Percentiles rank a stretch among this genome's conserved stretches.
phyloP scores from a whole-genome alignment of 2,329 filamentous ascomycete genomes.

The Sclerotinia subarctica region DNA sequence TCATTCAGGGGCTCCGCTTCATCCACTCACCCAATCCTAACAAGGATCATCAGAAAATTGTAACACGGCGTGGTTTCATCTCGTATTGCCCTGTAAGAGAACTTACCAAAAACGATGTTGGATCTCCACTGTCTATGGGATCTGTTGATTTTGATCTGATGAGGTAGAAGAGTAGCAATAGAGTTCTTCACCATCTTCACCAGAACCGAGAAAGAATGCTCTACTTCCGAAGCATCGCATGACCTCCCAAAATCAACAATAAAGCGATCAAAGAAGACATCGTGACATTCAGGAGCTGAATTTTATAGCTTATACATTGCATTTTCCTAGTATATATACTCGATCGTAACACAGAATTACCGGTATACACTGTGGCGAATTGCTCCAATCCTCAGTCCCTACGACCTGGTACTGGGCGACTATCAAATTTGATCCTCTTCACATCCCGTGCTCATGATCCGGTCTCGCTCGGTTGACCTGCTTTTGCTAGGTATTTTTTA shows the following conservation, averaged over 20 bases:
- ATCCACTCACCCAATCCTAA: background rate
- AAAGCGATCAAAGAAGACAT: no score
- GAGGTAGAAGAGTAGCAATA: background rate
- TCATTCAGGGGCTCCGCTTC: background rate
- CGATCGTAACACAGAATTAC: background rate
- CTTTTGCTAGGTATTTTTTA: background rate
- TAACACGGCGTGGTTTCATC: constrained; percentile 4
- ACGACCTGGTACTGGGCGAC: background rate
- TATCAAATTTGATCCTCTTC: background rate
- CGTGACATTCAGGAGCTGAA: background rate
- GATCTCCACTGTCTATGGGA: background rate
- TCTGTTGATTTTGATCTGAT: background rate
- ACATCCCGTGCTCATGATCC: background rate
- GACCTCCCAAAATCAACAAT: no score
- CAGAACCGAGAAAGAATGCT: background rate
- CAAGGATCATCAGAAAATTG: background rate
- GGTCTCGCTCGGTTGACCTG: background rate
- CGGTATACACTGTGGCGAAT: background rate
- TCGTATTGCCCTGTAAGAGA: constrained; percentile 4
- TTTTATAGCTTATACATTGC: background rate
- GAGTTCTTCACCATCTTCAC: background rate
- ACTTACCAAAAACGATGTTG: background rate
- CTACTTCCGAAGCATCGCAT: background rate
- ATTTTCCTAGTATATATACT: background rate
- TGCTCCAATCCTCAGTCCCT: background rate